These are phyloP conservation scores for Rhododendron henanense DNA, from an alignment of 148 eudicot genomes.

Conservation along the genomic window DNA sequence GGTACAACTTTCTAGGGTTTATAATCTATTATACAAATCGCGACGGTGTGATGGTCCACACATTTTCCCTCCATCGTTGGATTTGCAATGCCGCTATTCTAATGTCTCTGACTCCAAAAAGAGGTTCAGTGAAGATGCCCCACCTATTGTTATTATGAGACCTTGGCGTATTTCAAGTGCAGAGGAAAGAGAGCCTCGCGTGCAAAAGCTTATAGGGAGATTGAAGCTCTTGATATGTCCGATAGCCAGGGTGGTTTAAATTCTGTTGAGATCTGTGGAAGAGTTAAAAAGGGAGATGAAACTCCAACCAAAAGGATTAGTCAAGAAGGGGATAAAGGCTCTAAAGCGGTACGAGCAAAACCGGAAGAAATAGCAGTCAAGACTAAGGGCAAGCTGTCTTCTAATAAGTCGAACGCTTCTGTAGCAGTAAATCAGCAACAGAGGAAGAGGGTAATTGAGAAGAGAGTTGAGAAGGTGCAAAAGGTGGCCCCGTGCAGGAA, in stretches of 20 bases:
- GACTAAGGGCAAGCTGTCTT: conserved; percentile 20
- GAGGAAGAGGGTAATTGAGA: conserved; percentile 33
- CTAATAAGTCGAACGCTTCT: conserved; percentile 26
- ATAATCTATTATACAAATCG: too few species aligned
- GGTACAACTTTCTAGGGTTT: too few species aligned
- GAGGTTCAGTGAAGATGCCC: conserved; percentile 26
- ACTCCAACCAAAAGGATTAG: conserved; percentile 9
- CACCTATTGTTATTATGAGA: conserved; percentile 66
- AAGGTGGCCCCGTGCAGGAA: conserved; percentile 24
- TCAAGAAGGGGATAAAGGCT: conserved; percentile 14
- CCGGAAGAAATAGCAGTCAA: conserved; percentile 14
- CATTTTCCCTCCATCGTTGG: background rate
- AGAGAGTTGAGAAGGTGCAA: conserved; percentile 22
- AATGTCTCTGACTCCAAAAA: conserved; percentile 6
- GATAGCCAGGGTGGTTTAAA: conserved; percentile 12
- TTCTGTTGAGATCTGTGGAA: conserved; percentile 23
- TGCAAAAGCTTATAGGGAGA: conserved; percentile 15
- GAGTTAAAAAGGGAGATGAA: conserved; percentile 14
- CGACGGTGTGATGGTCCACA: background rate
- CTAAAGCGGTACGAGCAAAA: conserved; percentile 8
- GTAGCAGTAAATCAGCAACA: conserved; percentile 21
- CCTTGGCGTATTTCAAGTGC: conserved; percentile 31
- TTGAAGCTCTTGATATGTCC: conserved; percentile 5
- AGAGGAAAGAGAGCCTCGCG: conserved; percentile 17
- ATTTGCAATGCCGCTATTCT: conserved; percentile 11